Base-by-base conservation (phyloP, 805 yeast genomes). In the Blastobotrys muscicola region DNA sequence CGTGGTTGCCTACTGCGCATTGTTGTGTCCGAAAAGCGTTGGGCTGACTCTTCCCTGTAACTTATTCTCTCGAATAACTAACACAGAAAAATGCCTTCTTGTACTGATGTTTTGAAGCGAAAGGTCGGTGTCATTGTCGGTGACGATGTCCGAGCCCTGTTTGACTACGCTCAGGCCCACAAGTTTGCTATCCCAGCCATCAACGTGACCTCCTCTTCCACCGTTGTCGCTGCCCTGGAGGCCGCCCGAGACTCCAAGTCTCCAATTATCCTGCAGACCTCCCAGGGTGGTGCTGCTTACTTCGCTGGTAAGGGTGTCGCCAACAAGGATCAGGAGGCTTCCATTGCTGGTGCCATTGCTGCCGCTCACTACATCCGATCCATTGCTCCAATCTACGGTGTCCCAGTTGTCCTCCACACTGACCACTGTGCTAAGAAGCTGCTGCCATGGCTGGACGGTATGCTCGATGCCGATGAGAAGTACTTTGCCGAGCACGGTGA, bases 281-380 rank as follows among this genome's bases (percentile, higher is more conserved):
- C 97, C 50, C 87, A 92, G 70, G 98, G 98, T 75, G 98, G 98
- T 76, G 95, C 98, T 57, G 97, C 97, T 53, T 92, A 80, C 85
- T 92, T 92, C 67, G 98, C 98, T 54, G 98, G 98, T 74, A 92
- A 92, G 80, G 98, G 97, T 74, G 87, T 92, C 58, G 75, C 77
- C 67, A 92, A 92, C 84, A 75, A 75, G 61, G 82, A 85, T 75
- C 97, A 92, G 75, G 72, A 73, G 61, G 98, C 97, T 49, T 82
- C 97, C 51, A 85, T 92, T 70, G 81, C 80, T 48, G 98, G 98
- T 70, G 71, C 95, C 64, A 66, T 92, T 64, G 96, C 98, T 59
- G 97, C 97, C 64, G 98, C 95, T 53, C 96, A 85, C 76, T 92
- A 83, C 79, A 82, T 92, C 70, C 85, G 97, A 74, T 65, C 96